These are phyloP conservation scores for Agrocybe chaxingu DNA, from an alignment of 768 basidiomycete genomes.

Conservation along the genomic window DNA sequence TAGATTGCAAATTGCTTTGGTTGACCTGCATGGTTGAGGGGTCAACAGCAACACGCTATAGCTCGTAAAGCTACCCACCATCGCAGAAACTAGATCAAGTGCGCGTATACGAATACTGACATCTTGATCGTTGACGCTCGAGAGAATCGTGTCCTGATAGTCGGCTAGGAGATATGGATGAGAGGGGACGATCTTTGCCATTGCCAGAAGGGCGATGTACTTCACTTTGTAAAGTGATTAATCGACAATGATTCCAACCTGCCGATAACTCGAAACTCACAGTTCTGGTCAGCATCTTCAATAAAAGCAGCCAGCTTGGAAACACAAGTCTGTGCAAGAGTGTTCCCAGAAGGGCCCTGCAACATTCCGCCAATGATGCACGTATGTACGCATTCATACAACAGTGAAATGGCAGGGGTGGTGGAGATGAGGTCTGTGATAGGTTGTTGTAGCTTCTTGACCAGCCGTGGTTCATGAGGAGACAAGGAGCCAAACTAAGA, in stretches of 20 bases:
- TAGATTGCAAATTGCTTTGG: constrained; percentile 78
- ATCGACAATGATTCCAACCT: background rate
- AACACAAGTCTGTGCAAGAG: constrained; percentile 84
- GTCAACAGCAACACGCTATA: constrained; percentile 1
- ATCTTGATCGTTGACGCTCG: constrained; percentile 89
- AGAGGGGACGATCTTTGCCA: constrained; percentile 93
- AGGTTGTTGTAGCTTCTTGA: constrained; percentile 90
- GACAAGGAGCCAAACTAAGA: constrained; percentile 87
- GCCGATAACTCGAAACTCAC: constrained; percentile 46
- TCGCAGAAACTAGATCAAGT: constrained; percentile 88
- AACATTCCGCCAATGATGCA: constrained; percentile 98
- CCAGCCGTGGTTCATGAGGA: constrained; percentile 88
- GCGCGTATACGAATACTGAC: constrained; percentile 96
- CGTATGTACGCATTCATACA: constrained; percentile 98
- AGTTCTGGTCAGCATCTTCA: constrained; percentile 91
- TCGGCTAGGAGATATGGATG: constrained; percentile 88
- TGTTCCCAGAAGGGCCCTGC: constrained; percentile 69
- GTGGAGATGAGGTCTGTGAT: constrained; percentile 95
- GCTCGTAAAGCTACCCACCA: constrained; percentile 50
- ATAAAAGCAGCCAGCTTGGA: constrained; percentile 92
- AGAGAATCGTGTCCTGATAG: constrained; percentile 87
- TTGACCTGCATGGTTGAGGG: constrained; percentile 59
- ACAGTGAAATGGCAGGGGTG: constrained; percentile 89
- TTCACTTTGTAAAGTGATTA: constrained; percentile 58
- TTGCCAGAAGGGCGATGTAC: constrained; percentile 92